Evolutionary conservation across 2,329 filamentous ascomycete genomes (phyloP).

Genomic region (Colletotrichum siamense): DNA sequence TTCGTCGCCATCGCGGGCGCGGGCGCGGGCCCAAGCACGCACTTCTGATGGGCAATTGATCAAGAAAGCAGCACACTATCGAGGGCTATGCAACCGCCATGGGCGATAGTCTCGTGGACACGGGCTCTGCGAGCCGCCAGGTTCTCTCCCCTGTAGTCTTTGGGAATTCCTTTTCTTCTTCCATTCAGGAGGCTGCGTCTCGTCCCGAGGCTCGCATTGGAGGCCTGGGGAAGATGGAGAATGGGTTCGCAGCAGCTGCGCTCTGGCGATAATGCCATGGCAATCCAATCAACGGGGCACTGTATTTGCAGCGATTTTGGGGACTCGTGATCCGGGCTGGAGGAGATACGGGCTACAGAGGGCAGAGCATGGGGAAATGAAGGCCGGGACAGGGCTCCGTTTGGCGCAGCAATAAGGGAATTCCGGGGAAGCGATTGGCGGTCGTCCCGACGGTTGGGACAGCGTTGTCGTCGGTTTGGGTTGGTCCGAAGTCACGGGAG

Average conservation of each 20-base stretch:
- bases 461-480: background rate
- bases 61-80: slow-evolving; percentile 1
- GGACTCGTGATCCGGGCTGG: slow-evolving; percentile 14
- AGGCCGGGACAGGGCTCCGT: slow-evolving; percentile 6
- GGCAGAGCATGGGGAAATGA: background rate
- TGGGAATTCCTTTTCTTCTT: background rate
- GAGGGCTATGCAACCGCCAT: slow-evolving; percentile 18
- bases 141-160: background rate
- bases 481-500: slow-evolving; percentile 14
- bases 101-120: slow-evolving; percentile 16
- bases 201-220: background rate
- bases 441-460: slow-evolving; percentile 14
- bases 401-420: background rate
- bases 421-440: slow-evolving; percentile 17
- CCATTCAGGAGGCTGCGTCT: background rate
- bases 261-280: background rate
- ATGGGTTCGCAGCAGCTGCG: background rate
- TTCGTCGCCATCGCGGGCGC: slow-evolving; percentile 10
- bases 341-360: background rate
- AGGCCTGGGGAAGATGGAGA: background rate
- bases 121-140: background rate
- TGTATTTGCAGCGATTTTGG: slow-evolving; percentile 10
- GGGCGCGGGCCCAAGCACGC: background rate
- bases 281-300: slow-evolving; percentile 4
- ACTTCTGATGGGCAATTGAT: background rate